Evolutionary conservation across 1,284 basidiomycete genomes (phyloP).

Genomic region (Phellopilus nigrolimitatus): DNA sequence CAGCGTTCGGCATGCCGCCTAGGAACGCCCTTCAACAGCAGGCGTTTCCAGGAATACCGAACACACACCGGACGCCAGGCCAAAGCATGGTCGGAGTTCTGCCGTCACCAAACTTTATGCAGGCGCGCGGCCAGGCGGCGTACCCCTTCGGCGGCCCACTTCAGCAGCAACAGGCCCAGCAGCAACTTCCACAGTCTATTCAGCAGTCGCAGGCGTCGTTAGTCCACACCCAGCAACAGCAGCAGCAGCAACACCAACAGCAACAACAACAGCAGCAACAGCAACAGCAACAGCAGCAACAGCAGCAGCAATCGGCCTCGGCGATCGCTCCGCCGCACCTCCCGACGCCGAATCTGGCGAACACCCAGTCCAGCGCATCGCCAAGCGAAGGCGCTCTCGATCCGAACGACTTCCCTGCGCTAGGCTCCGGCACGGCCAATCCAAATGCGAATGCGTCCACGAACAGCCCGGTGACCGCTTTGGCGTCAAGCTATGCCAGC

Average conservation of each 20-base stretch:
- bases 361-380: constrained; percentile 56
- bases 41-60: constrained; percentile 50
- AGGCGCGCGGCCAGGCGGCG: constrained; percentile 50
- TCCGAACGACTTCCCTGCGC: constrained; percentile 80
- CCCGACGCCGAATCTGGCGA: constrained; percentile 40
- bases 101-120: constrained; percentile 59
- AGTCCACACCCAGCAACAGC: constrained; percentile 29
- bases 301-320: constrained; percentile 34
- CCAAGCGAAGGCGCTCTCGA: constrained; percentile 73
- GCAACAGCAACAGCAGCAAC: constrained; percentile 33
- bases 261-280: constrained; percentile 37
- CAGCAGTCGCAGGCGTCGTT: constrained; percentile 20
- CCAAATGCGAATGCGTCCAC: constrained; percentile 31
- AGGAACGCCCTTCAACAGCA: constrained; percentile 48
- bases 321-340: constrained; percentile 32
- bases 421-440: constrained; percentile 52
- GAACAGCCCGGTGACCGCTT: constrained; percentile 25
- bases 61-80: constrained; percentile 48
- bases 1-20: constrained; percentile 56
- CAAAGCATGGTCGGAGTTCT: constrained; percentile 53
- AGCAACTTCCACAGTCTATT: constrained; percentile 31
- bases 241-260: constrained; percentile 34
- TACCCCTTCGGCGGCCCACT: constrained; percentile 55
- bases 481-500: constrained; percentile 64
- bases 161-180: constrained; percentile 43